Conservation (phyloP, 208 protist genomes). For the Wallacemonas sp. region DNA sequence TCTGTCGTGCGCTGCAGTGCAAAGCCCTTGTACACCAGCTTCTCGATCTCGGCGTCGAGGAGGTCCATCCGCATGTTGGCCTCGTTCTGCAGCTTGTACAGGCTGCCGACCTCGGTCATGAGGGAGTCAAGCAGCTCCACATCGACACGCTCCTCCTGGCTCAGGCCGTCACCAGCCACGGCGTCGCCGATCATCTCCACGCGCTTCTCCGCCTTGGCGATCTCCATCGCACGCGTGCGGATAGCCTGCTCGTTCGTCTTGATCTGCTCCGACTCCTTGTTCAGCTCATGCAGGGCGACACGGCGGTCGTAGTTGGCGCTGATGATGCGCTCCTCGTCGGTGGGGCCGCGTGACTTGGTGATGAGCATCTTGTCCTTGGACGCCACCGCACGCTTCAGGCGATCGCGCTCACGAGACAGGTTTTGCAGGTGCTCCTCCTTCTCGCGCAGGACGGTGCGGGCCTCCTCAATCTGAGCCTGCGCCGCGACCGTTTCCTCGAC, state of each 20-base stretch:
- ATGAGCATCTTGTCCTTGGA: constrained; percentile 58
- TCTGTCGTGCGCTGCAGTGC: constrained; percentile 57
- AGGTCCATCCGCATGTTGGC: constrained; percentile 43
- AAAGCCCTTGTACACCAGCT: constrained; percentile 49
- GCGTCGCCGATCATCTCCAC: constrained; percentile 78
- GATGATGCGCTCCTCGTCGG: constrained; percentile 48
- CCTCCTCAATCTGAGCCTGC: constrained; percentile 53
- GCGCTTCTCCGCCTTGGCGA: constrained; percentile 68
- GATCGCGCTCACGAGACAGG: constrained; percentile 37
- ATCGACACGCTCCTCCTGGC: constrained; percentile 67
- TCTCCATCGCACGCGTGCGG: constrained; percentile 66
- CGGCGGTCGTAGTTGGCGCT: constrained; percentile 61
- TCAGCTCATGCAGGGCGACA: constrained; percentile 54
- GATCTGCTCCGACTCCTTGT: constrained; percentile 52
- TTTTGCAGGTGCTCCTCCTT: constrained; percentile 50
- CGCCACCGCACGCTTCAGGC: constrained; percentile 29
- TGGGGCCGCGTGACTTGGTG: constrained; percentile 37
- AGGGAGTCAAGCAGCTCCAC: constrained; percentile 59
- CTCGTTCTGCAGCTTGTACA: constrained; percentile 52
- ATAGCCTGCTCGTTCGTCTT: constrained; percentile 62
- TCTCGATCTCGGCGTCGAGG: constrained; percentile 65
- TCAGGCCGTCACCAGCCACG: constrained; percentile 47
- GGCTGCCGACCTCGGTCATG: constrained; percentile 53
- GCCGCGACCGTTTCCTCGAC: constrained; percentile 50
- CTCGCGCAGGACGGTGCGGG: constrained; percentile 47